Percentiles rank a stretch among this genome's conserved stretches.
These are phyloP conservation scores for Ustulina deusta DNA, from an alignment of 2,329 filamentous ascomycete genomes.

Conservation along the genomic window DNA sequence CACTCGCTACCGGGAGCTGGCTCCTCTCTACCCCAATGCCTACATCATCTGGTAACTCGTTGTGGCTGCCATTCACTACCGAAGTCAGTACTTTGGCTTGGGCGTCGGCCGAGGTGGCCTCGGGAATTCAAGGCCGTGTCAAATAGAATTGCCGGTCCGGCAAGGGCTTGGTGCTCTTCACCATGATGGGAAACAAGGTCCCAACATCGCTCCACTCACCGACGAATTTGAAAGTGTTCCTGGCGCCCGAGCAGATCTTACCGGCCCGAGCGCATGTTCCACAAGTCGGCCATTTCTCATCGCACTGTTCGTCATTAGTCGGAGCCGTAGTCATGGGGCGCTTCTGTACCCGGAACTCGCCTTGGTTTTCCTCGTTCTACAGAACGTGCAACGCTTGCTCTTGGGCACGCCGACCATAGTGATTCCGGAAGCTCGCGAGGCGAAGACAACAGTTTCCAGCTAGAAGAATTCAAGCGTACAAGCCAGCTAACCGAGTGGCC, in stretches of 20 bases:
- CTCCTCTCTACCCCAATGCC: neutral
- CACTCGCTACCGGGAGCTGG: constrained; percentile 22
- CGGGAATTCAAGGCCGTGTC: neutral
- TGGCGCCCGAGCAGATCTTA: constrained; percentile 47
- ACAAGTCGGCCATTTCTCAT: constrained; percentile 51
- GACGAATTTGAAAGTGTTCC: constrained; percentile 46
- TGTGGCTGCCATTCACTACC: constrained; percentile 48
- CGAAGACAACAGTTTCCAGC: neutral
- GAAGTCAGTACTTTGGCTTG: constrained; percentile 23
- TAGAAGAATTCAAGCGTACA: neutral
- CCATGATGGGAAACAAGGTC: neutral
- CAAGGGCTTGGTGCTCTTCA: neutral
- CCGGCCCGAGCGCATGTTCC: constrained; percentile 47
- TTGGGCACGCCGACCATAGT: constrained; percentile 51
- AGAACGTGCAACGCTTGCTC: constrained; percentile 50
- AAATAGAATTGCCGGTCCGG: neutral
- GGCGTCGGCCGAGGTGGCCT: neutral
- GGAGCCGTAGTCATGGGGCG: neutral
- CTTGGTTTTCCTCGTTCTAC: constrained; percentile 49
- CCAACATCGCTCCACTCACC: constrained; percentile 23
- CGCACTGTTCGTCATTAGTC: constrained; percentile 44
- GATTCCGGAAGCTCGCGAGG: too few relatives aligned
- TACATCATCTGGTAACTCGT: constrained; percentile 34
- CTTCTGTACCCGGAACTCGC: constrained; percentile 27
- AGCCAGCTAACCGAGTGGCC: constrained; percentile 5